phyloP scores from a whole-genome alignment of 2,329 filamentous ascomycete species.

The Diplodia mutila region DNA sequence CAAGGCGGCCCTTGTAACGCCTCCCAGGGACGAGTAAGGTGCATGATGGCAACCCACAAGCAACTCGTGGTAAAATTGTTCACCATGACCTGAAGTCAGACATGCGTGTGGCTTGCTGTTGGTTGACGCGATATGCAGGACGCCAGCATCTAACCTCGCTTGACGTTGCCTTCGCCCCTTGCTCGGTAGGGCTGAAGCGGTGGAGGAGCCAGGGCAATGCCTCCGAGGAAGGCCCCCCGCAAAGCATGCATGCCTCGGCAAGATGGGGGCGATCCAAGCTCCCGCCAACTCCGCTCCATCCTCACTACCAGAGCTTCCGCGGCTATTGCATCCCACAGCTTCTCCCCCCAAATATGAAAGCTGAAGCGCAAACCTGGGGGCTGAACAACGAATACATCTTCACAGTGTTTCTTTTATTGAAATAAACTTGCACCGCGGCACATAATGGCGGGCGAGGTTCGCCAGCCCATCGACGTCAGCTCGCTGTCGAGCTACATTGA shows the following conservation, averaged over 20 bases:
- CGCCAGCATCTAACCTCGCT: background rate
- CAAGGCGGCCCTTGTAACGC: background rate
- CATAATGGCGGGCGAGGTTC: conserved; percentile 79
- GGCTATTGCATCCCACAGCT: background rate
- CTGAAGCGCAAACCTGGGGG: background rate
- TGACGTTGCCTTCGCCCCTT: background rate
- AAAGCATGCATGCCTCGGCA: conserved; percentile 17
- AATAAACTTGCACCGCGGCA: background rate
- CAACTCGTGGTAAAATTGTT: background rate
- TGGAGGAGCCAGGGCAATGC: background rate
- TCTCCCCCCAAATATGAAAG: background rate
- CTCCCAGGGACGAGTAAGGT: background rate
- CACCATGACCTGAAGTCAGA: background rate
- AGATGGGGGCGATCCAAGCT: conserved; percentile 13
- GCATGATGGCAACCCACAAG: background rate
- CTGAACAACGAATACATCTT: background rate
- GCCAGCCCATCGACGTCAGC: conserved; percentile 85
- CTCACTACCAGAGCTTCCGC: background rate
- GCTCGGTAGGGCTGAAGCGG: background rate
- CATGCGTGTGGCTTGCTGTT: background rate
- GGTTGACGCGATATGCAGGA: background rate
- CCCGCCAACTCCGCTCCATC: conserved; percentile 7
- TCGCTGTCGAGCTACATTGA: conserved; percentile 79
- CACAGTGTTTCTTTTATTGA: background rate
- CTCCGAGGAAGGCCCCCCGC: background rate